These are phyloP conservation scores for Tillandsia fasciculata DNA, from an alignment of 176 grass and related monocot genomes.

Conservation along the genomic window DNA sequence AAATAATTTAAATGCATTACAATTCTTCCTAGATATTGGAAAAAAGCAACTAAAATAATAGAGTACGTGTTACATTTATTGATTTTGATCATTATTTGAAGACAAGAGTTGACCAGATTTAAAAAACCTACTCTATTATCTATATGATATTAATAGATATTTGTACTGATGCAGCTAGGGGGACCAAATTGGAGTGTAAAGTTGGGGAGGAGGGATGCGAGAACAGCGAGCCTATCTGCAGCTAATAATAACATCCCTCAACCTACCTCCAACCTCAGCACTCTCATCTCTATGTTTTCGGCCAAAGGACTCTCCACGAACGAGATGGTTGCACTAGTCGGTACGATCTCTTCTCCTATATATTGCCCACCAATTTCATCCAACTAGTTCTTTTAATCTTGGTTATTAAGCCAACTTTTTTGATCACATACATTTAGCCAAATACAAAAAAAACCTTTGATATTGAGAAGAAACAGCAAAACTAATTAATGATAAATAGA, in stretches of 20 bases:
- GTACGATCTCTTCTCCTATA: slow-evolving; percentile 1
- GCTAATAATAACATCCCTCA: slow-evolving; percentile 58
- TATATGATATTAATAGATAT: neutral
- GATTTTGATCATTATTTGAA: neutral
- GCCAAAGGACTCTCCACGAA: slow-evolving; percentile 43
- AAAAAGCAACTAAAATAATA: no score
- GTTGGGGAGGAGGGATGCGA: slow-evolving; percentile 47
- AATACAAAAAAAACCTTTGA: no score
- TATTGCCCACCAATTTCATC: neutral
- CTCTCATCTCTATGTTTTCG: slow-evolving; percentile 44
- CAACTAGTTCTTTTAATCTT: no score
- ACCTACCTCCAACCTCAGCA: slow-evolving; percentile 31
- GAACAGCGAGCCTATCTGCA: slow-evolving; percentile 35
- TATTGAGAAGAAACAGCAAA: no score
- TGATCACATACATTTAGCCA: no score
- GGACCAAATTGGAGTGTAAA: slow-evolving; percentile 54
- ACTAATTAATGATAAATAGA: no score
- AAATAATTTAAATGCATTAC: neutral
- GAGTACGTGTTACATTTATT: no score
- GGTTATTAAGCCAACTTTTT: no score
- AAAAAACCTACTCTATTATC: neutral
- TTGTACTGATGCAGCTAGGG: slow-evolving; percentile 25
- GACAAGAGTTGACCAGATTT: neutral
- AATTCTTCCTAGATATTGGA: no score
- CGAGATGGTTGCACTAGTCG: slow-evolving; percentile 61